Base-by-base conservation (phyloP, 257 asterid genomes). In the Echites panduratus region DNA sequence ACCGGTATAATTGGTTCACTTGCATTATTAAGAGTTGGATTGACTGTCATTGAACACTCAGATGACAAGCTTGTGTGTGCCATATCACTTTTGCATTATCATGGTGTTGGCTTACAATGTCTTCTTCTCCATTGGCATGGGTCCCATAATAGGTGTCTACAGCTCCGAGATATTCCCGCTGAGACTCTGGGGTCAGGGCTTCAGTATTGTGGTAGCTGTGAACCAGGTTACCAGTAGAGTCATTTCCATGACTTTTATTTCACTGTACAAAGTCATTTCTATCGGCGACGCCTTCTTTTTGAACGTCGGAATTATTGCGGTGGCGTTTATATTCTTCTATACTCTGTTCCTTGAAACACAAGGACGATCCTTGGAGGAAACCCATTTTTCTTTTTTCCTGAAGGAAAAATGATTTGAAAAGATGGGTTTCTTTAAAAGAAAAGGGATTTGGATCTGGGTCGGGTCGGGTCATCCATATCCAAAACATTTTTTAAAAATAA, bases 101-200 rank as follows among this genome's bases (percentile, higher is more conserved):
- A 16, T 81, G 40, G 81, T 89, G 5, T 26, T 89, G 0, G 67
- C 85, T 1, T 85, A 73, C 73, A 92, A 85, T 73, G 88, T 89
- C 0, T 82, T 85, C 44, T 89, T 89, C 67, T 89, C 96, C 0
- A 84, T 85, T 2, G 96, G 96, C 4, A 73, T 89, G 87, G 92
- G 96, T 17, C 96, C 96, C 43, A 87, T 89, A 6, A 83, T 90
- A 27, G 85, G 93, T 93, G 96, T 89, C 0, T 89, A 87, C 54
- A 82, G 89, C 35, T 87, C 96, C 1, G 92, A 89, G 73, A 87
- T 87, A 4, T 89, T 89, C 7, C 96, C 96, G 0, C 14, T 89
- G 65, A 71, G n/a, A 69, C 66, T 89, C 20, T 49, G 96, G 71
- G 93, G 93, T 26, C 91, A 88, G 70, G 96, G 96, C n/a, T 87